phyloP scores from a whole-genome alignment of 208 protist species.

The Acanthamoeba polyphaga region DNA sequence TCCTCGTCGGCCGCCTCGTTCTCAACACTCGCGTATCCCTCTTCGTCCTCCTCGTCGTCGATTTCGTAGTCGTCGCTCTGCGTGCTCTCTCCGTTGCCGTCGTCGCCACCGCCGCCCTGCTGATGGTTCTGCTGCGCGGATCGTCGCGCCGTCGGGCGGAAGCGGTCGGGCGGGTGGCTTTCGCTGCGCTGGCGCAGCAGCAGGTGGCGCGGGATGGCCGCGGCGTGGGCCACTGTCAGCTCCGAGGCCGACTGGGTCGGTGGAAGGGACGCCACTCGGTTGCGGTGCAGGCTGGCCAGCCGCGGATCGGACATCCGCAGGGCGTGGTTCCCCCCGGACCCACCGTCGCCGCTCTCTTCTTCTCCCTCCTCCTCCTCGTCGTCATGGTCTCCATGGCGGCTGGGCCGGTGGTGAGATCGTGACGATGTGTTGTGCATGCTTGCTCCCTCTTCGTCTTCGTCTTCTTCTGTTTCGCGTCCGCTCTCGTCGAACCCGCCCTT shows the following conservation, averaged over 20 bases:
- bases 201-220: conserved; percentile 4
- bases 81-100: no score
- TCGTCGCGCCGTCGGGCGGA: background rate
- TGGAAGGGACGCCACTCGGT: background rate
- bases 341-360: background rate
- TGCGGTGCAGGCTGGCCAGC: background rate
- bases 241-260: background rate
- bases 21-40: background rate
- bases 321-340: background rate
- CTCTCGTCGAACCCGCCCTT: conserved; percentile 4
- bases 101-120: background rate
- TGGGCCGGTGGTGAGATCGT: background rate
- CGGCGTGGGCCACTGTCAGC: background rate
- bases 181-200: conserved; percentile 26
- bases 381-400: background rate
- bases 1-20: background rate
- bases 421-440: background rate
- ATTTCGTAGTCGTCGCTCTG: background rate
- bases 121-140: background rate
- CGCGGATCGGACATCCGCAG: background rate
- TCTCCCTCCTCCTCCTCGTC: background rate
- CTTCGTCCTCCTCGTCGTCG: background rate
- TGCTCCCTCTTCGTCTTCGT: background rate
- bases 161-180: conserved; percentile 21
- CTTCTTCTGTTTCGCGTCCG: conserved; percentile 1